Base-by-base conservation (phyloP, 208 protist species). In the Trypanosoma cruzi region DNA sequence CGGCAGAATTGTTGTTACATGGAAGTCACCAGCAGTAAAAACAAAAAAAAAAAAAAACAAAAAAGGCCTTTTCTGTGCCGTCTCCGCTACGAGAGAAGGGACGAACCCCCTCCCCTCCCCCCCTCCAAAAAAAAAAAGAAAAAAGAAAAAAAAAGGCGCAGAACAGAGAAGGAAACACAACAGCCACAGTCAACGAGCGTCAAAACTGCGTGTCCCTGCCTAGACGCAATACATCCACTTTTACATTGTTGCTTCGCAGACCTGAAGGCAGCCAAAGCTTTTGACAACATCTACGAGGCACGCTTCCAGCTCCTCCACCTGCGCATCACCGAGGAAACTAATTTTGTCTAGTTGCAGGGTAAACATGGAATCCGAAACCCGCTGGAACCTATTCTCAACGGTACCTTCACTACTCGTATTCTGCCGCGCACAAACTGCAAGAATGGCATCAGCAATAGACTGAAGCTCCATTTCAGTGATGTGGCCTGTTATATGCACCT, bases 371-470 rank as follows among this genome's bases (percentile, higher is more conserved):
- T 46, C 40, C 11, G 34, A 29, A n/a, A 40, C n/a, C 4, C 14
- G 0, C 34, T 29, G 22, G 26, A 64, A 61, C 31, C 24, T 36
- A 29, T 31, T 24, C n/a, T 18, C 14, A 6, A 0, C 31, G n/a
- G 28, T n/a, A 42, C 24, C 26, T 0, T 58, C 22, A 1, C 34
- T 50, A 8, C 18, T 34, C 8, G 14, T n/a, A 14, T 26, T 28
- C 5, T 44, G 14, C 11, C 24, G 14, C 24, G 24, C 26, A 57
- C 85, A 87, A 28, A 68, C 56, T 7, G 61, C 63, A 57, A 77
- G 77, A 52, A 90, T 84, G 40, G 75, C 75, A 11, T 88, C 77
- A 40, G 84, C 71, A n/a, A 92, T 75, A 14, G 71, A 68, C 29
- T 77, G 58, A 26, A 92, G 77, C 73, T 83, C 76, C 20, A 31